These are phyloP conservation scores for Komagataella ulmi DNA, from an alignment of 805 yeast genomes.

Conservation along the genomic window DNA sequence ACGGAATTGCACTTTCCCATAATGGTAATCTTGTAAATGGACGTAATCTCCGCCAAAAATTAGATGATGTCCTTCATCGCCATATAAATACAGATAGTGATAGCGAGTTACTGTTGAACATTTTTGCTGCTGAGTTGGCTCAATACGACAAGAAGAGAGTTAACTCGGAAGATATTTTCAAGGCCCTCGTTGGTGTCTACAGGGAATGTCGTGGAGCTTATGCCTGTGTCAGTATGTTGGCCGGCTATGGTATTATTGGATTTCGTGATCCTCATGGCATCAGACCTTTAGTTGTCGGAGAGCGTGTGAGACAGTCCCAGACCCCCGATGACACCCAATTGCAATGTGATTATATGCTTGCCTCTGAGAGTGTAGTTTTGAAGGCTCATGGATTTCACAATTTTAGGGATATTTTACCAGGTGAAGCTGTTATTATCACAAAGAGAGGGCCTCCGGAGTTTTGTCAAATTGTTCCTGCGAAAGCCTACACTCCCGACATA, in stretches of 20 bases:
- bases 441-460: conserved; percentile 69
- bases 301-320: conserved; percentile 34
- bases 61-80: conserved; percentile 91
- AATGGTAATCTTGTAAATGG: conserved; percentile 94
- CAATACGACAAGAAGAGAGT: conserved; percentile 89
- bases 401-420: conserved; percentile 79
- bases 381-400: conserved; percentile 80
- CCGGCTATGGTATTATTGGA: conserved; percentile 92
- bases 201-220: conserved; percentile 87
- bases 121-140: conserved; percentile 86
- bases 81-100: conserved; percentile 97
- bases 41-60: conserved; percentile 54
- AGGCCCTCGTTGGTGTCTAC: conserved; percentile 76
- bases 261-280: conserved; percentile 97
- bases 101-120: conserved; percentile 78
- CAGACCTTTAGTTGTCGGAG: conserved; percentile 82
- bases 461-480: conserved; percentile 71
- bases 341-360: conserved; percentile 77
- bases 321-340: conserved; percentile 32
- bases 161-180: conserved; percentile 77
- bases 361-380: conserved; percentile 89
- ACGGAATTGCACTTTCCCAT: conserved; percentile 82
- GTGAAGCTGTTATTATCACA: conserved; percentile 92
- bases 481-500: conserved; percentile 83
- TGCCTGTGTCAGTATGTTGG: conserved; percentile 89